Evolutionary conservation across 148 eudicot species (phyloP).

Genomic region (Euryodendron excelsum): DNA sequence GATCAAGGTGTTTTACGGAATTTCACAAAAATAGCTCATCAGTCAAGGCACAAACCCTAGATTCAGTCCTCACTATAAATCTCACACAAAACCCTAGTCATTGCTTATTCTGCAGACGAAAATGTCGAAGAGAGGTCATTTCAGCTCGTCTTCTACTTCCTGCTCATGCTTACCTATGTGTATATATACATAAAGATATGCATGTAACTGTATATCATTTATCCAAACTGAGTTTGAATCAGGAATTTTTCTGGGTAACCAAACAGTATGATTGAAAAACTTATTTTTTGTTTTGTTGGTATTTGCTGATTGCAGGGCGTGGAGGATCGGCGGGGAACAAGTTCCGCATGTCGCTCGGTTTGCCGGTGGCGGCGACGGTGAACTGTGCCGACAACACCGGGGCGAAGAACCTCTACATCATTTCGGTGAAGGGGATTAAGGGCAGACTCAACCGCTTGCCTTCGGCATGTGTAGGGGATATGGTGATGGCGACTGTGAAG

Average conservation of each 20-base stretch:
- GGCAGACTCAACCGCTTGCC: slow-evolving; percentile 76
- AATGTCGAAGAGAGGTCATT: slow-evolving; percentile 64
- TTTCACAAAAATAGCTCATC: neutral
- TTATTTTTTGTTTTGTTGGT: neutral
- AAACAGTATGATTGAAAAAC: neutral
- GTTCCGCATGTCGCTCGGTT: slow-evolving; percentile 81
- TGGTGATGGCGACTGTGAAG: slow-evolving; percentile 78
- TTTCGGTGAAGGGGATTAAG: too few relatives aligned
- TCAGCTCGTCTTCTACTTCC: neutral
- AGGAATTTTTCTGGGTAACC: neutral
- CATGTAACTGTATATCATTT: too few relatives aligned
- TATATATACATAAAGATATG: too few relatives aligned
- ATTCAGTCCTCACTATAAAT: neutral
- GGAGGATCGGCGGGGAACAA: slow-evolving; percentile 87
- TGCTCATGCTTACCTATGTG: too few relatives aligned
- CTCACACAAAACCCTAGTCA: slow-evolving; percentile 8
- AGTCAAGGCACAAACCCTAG: neutral
- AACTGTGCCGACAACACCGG: too few relatives aligned
- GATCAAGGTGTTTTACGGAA: neutral
- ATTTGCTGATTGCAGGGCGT: slow-evolving; percentile 38
- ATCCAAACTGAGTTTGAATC: neutral
- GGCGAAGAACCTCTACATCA: too few relatives aligned
- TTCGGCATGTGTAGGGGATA: slow-evolving; percentile 78
- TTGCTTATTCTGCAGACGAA: slow-evolving; percentile 16
- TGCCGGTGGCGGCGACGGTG: slow-evolving; percentile 76